Base-by-base conservation (phyloP, 805 yeast species). In the Hanseniaspora mollemarum region DNA sequence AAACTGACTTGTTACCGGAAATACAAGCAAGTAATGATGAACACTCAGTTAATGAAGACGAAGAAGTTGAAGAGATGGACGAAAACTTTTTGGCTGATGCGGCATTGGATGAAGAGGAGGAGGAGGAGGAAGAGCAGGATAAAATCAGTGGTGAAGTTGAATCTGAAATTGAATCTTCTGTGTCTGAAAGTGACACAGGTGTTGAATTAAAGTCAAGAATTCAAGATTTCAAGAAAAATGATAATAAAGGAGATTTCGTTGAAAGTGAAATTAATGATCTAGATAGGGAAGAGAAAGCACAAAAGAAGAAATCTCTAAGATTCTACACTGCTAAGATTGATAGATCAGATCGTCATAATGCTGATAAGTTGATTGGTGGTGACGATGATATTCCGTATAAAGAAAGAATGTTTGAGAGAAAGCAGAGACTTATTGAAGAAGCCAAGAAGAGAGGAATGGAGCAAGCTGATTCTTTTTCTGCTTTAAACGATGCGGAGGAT, bases 271-370 rank as follows among this genome's bases (percentile, higher is more conserved):
- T 84, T 40, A 94, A 84, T 46, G 92, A 79, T 25, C 80, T 87
- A 43, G 97, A 92, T 66, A 73, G 75, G 41, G 94, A 86, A 60
- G 97, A 87, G 53, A 90, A 88, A 69, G 77, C 75, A 53, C 76
- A 80, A 19, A 79, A 94, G 59, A 83, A 81, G 71, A 78, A 77
- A 62, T 75, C 94, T 1, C 76, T 92, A 59, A 80, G 97, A 54
- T 92, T 92, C 78, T 92, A 92, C 73, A 92, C 98, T 1, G 85
- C 97, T 53, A 88, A 90, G 67, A 88, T 92, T 65, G 96, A 87
- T 64, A 94, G 88, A 68, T 81, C 81, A 48, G 80, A 75, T 25
- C 71, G 72, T 57, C 82, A 81, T 64, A 75, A 76, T 54, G 70
- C 68, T 39, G 81, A 80, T 43, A 72, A 68, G 57, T 2, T 48